Evolutionary conservation across 345 rosid genomes (phyloP).

Genomic region (Jatropha curcas): DNA sequence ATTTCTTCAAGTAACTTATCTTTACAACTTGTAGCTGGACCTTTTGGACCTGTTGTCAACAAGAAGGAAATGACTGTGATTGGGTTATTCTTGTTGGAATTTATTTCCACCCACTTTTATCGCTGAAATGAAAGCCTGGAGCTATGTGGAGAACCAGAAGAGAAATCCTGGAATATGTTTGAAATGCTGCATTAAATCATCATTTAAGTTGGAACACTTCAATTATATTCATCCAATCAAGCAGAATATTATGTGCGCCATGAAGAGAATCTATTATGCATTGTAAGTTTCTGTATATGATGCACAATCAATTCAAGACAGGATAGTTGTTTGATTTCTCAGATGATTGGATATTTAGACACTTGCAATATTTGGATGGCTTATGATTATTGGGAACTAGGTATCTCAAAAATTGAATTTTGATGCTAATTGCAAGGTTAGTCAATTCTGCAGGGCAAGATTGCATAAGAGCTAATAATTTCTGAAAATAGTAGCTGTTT

Average conservation of each 20-base stretch:
- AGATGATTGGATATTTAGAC: no score
- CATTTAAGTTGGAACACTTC: not conserved
- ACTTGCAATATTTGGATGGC: not conserved
- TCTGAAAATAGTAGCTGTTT: no score
- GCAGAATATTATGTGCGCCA: not conserved
- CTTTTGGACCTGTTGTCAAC: not conserved
- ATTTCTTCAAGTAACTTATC: not conserved
- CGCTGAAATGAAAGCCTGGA: not conserved
- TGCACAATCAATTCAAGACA: not conserved
- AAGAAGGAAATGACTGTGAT: not conserved
- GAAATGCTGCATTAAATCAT: not conserved
- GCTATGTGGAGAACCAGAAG: not conserved
- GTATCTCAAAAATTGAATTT: constrained; percentile 5
- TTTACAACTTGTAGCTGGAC: not conserved
- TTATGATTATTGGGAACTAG: not conserved
- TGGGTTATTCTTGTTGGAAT: not conserved
- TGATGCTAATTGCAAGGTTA: not conserved
- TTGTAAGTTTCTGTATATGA: not conserved
- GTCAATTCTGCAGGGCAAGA: not conserved
- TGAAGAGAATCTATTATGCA: not conserved
- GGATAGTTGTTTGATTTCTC: not conserved
- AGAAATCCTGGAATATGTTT: not conserved
- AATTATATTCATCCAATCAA: not conserved
- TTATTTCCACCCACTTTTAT: not conserved
- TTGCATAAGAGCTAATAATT: no score